Evolutionary conservation across 106 monocot genomes (phyloP).

Genomic region (Iris macrosiphon): DNA sequence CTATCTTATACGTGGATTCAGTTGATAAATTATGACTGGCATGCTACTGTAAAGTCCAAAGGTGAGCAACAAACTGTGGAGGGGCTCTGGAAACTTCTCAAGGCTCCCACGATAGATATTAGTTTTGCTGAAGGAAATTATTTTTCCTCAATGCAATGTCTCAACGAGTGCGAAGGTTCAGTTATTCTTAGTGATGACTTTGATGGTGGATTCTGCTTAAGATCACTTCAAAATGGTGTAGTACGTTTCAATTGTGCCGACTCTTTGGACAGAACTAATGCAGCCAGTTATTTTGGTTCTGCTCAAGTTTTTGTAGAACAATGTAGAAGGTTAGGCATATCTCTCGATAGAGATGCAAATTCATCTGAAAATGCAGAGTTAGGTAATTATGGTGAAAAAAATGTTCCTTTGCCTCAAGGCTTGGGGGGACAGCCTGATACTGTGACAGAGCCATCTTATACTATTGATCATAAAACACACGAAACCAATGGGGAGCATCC

Average conservation of each 20-base stretch:
- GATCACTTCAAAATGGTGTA: constrained; percentile 84
- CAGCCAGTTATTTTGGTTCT: constrained; percentile 94
- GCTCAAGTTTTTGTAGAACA: constrained; percentile 98
- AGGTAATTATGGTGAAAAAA: constrained; percentile 26
- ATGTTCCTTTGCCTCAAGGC: constrained; percentile 72
- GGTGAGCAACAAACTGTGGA: constrained; percentile 91
- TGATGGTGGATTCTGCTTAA: constrained; percentile 75
- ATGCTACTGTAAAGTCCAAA: constrained; percentile 72
- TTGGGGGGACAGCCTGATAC: constrained; percentile 94
- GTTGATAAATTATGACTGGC: constrained; percentile 99
- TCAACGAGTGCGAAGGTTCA: constrained; percentile 51
- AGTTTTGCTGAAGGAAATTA: constrained; percentile 88
- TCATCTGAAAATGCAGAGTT: constrained; percentile 34
- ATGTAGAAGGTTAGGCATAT: constrained; percentile 66
- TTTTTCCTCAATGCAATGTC: constrained; percentile 30
- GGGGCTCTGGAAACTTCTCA: constrained; percentile 84
- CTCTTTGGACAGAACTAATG: constrained; percentile 97
- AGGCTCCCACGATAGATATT: constrained; percentile 63
- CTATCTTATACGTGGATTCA: constrained; percentile 66
- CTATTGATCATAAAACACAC: constrained; percentile 84
- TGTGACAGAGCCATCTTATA: constrained; percentile 81
- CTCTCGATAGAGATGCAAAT: constrained; percentile 58
- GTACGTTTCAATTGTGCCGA: constrained; percentile 98
- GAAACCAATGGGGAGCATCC: constrained; percentile 97
- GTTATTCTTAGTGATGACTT: constrained; percentile 44